Base-by-base conservation (phyloP, 805 yeast species). In the Schwanniomyces polymorphus region DNA sequence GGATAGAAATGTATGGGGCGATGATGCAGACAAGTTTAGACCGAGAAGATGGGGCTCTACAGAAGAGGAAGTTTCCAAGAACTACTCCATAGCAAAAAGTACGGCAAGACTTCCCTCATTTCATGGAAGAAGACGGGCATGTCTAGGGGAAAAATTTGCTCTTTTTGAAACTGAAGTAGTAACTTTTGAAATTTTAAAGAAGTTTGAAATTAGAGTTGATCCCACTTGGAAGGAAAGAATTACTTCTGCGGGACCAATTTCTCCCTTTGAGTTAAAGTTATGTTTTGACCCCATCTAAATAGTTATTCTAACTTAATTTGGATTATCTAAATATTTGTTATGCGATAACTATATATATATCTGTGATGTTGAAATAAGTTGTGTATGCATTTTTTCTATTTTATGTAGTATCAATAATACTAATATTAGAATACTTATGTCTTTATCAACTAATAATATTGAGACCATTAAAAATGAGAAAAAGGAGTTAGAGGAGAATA, bases 101-200 rank as follows among this genome's bases (percentile, higher is more conserved):
- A 60, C 57, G n/a, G 71, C 78, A 7, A 68, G 66, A 7, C 57
- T 81, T 14, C 75, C 81, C 3, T 74, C 84, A 0, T 81, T 81
- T 50, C 86, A 81, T 57, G 86, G 86, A 6, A 75, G 85, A 8
- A 76, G 68, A 51, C 61, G 86, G 39, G 84, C 85, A 0, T 82
- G 86, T 57, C 58, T 82, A 16, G 86, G 86, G 5, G 86, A 82
- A 53, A 76, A 78, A 52, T 72, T 79, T 57, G 85, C 85, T 1
- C 59, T 81, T 7, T 59, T 62, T 34, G 80, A 80, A 53, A 60
- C 73, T 25, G 72, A 75, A 49, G 58, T 70, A 10, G 66, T 76
- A 8, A 42, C 80, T 4, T 56, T 61, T 6, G 65, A 63, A 34
- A 53, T 80, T 10, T 45, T 81, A 11, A 57, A 50, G 25, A 54